A percentile compares a stretch with the other conserved stretches of the same genome.
These are phyloP conservation scores for Eucalyptus virginea DNA, from an alignment of 345 rosid genomes.

Conservation along the genomic window DNA sequence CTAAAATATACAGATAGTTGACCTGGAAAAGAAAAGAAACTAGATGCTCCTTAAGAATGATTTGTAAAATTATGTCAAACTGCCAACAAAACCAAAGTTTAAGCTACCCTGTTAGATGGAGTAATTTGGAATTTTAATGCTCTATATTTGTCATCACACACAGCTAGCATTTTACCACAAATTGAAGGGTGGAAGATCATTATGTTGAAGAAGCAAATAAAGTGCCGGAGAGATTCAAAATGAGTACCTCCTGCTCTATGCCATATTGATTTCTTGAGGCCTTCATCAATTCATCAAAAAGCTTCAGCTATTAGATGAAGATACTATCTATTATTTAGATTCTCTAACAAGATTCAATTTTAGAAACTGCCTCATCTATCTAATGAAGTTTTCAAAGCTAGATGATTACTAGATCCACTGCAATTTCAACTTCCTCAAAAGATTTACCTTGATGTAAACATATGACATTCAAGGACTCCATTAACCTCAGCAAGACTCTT, in stretches of 20 bases:
- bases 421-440: neutral
- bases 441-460: neutral
- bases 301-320: neutral
- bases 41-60: neutral
- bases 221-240: neutral
- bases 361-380: neutral
- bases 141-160: neutral
- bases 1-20: neutral
- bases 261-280: neutral
- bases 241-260: neutral
- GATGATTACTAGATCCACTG: neutral
- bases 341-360: neutral
- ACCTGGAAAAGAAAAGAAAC: neutral
- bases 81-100: neutral
- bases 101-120: neutral
- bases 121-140: neutral
- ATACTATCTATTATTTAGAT: no score
- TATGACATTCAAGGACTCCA: neutral
- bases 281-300: no score
- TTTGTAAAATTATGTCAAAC: neutral
- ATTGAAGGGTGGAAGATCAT: neutral
- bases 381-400: neutral
- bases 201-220: neutral
- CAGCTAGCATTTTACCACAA: neutral
- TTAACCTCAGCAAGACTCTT: conserved; percentile 74